Conservation (phyloP, 306 rosid species). For the Herpetospermum pedunculosum region DNA sequence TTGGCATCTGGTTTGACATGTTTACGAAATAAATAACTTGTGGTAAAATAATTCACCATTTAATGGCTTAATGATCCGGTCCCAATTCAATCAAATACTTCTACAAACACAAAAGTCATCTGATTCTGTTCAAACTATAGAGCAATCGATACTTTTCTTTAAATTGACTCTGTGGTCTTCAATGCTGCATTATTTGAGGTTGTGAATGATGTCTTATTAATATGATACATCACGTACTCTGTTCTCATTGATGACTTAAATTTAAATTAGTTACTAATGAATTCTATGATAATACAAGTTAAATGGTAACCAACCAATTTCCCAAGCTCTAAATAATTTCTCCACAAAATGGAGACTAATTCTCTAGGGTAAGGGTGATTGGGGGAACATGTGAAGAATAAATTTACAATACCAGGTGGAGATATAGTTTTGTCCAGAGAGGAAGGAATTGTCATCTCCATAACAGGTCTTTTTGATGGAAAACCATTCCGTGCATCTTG, state of each 20-base stretch:
- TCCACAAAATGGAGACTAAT: not conserved
- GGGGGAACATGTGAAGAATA: not conserved
- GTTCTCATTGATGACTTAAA: not conserved
- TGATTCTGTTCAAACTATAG: not conserved
- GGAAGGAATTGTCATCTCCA: constrained; percentile 96
- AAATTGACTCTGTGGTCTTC: not conserved
- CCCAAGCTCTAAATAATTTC: not conserved
- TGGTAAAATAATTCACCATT: not conserved
- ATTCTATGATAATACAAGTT: too few species aligned
- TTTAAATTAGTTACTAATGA: too few species aligned
- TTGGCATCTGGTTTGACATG: not conserved
- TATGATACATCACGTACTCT: not conserved
- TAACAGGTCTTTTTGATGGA: constrained; percentile 71
- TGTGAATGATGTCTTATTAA: not conserved
- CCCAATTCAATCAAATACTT: not conserved
- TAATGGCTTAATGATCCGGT: not conserved
- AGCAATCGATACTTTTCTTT: not conserved
- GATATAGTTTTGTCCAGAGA: constrained; percentile 72
- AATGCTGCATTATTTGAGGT: not conserved
- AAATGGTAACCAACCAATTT: not conserved
- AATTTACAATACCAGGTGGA: constrained; percentile 53
- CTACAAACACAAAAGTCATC: not conserved
- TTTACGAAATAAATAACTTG: not conserved
- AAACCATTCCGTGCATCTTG: constrained; percentile 70
- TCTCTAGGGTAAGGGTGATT: not conserved